Evolutionary conservation across 306 rosid genomes (phyloP), one percentile per base, ranked within the genome.

Genomic region (Fragaria ananassa): DNA sequence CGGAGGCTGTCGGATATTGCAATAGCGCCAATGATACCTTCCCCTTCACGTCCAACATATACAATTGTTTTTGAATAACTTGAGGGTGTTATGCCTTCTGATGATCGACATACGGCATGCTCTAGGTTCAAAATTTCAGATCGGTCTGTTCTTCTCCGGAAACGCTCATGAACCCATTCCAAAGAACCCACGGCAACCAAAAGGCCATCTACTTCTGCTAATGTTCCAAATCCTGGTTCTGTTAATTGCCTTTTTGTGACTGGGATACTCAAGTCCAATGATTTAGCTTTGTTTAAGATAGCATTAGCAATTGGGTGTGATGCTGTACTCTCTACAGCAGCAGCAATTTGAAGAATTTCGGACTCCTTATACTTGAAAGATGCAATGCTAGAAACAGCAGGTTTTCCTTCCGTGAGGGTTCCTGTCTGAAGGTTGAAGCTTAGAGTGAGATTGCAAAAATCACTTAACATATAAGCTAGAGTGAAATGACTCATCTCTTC

Each of bases 281-380:
- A 88, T 78, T 90, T 94, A 39, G 99, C 97, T 87, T 90, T 84
- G 61, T 86, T 82, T 77, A 88, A 67, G 71, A 92, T 89, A 67
- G 99, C 97, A 83, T 88, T 92, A 62, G 99, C 99, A 71, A 95
- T 92, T 78, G 99, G 99, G 86, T 95, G 99, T 71, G 92, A 89
- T 79, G 99, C 99, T 74, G 97, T 90, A 86, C 88, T 89, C 93
- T 95, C 99, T 70, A 92, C 97, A 15, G 99, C 99, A 34, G 99
- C 99, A 58, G 99, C 92, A 66, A 92, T 71, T 82, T 47, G 97
- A 85, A 95, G 92, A 83, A 95, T 86, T 79, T 95, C 96, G 5
- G 80, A 78, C 74, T 91, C 97, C 67, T 81, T 89, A 79, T 92
- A 87, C 63, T 68, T 54, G 69, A 78, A 83, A 85, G 99, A 91